Conservation (phyloP, 2,329 filamentous ascomycete genomes). For the Calonectria honghensis region DNA sequence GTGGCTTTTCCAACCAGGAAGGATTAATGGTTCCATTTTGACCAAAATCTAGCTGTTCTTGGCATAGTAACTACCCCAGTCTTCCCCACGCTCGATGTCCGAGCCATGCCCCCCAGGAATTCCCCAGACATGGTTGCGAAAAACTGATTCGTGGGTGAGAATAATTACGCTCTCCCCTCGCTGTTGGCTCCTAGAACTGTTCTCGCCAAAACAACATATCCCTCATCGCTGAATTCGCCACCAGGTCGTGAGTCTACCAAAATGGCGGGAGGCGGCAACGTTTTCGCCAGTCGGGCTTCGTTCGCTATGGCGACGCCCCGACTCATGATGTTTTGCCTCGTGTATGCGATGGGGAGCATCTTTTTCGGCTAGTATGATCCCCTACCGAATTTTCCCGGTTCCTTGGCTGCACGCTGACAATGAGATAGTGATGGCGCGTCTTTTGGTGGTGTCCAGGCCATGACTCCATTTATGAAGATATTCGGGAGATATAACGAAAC, state of each 20-base stretch:
- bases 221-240: not conserved
- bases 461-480: not conserved
- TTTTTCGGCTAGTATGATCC: conserved; percentile 8
- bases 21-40: not conserved
- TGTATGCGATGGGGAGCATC: conserved; percentile 1
- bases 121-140: not conserved
- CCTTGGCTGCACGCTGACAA: not conserved
- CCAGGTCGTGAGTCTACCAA: not conserved
- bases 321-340: not conserved
- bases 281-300: not conserved
- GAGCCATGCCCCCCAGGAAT: not conserved
- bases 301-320: conserved; percentile 4
- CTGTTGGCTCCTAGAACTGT: not conserved
- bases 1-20: not conserved
- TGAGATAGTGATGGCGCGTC: conserved; percentile 10
- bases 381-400: not conserved
- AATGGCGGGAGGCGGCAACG: conserved; percentile 2
- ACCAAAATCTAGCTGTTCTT: not conserved
- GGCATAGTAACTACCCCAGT: not conserved
- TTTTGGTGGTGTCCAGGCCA: conserved; percentile 13
- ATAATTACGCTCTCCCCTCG: not conserved
- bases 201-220: not conserved
- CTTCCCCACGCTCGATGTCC: not conserved
- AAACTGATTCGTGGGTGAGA: not conserved
- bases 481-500: conserved; percentile 6